These are phyloP conservation scores for Boletus subparvulus DNA, from an alignment of 768 basidiomycete species.

Conservation along the genomic window DNA sequence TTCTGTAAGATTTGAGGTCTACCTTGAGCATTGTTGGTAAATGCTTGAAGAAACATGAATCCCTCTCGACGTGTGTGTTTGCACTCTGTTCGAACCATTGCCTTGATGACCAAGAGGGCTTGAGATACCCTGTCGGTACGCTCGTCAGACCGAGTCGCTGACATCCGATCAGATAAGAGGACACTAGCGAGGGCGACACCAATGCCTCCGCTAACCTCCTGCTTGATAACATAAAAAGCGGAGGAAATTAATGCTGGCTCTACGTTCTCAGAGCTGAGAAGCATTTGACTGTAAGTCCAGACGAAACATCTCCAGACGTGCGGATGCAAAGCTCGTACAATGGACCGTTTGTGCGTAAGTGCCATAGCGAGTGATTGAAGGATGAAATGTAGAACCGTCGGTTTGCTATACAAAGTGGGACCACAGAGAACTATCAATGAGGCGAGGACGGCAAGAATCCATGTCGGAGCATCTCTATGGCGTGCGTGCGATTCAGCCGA, in stretches of 20 bases:
- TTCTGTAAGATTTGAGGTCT: constrained; percentile 1
- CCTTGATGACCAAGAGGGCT: constrained; percentile 38
- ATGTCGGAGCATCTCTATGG: constrained; percentile 35
- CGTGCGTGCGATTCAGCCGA: constrained; percentile 18
- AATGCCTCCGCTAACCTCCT: constrained; percentile 47
- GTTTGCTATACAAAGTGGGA: constrained; percentile 41
- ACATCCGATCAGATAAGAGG: constrained; percentile 32
- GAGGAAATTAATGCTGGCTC: constrained; percentile 32
- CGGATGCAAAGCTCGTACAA: constrained; percentile 40
- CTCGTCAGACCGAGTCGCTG: constrained; percentile 3
- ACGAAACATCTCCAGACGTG: constrained; percentile 55
- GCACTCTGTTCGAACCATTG: constrained; percentile 36
- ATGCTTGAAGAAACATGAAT: constrained; percentile 34
- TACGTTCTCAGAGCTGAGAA: constrained; percentile 15
- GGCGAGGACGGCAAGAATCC: constrained; percentile 45
- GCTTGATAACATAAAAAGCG: constrained; percentile 44
- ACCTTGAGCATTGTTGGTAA: constrained; percentile 30
- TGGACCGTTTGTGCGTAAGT: constrained; percentile 33
- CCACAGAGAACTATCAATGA: constrained; percentile 51
- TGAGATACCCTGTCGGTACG: constrained; percentile 30
- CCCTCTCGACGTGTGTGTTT: constrained; percentile 33
- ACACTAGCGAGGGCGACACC: constrained; percentile 41
- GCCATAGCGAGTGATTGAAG: constrained; percentile 36
- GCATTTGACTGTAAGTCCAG: constrained; percentile 53
- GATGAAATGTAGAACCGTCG: constrained; percentile 38